phyloP scores from a whole-genome alignment of 2,329 filamentous ascomycete species.

The Chrysoporthe austroafricana region DNA sequence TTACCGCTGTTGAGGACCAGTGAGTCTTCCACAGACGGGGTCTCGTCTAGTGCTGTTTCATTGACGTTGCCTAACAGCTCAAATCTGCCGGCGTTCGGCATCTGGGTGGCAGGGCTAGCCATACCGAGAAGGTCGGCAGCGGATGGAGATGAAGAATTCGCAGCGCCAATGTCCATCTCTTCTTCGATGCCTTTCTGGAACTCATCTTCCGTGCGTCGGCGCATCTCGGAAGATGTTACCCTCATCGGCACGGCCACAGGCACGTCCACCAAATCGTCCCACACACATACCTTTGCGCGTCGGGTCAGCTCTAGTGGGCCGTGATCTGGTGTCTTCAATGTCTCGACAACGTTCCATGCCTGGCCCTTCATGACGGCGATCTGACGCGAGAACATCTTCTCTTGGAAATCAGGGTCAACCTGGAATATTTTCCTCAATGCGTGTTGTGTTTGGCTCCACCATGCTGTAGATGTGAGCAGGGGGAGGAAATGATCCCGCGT shows the following conservation, averaged over 20 bases:
- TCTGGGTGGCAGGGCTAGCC: slow-evolving; percentile 62
- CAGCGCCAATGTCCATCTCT: slow-evolving; percentile 88
- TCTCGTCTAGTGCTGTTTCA: slow-evolving; percentile 46
- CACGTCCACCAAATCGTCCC: slow-evolving; percentile 97
- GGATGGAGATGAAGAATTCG: slow-evolving; percentile 55
- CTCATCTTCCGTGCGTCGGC: slow-evolving; percentile 62
- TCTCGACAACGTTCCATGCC: slow-evolving; percentile 99
- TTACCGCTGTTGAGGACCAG: slow-evolving; percentile 22
- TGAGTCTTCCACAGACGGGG: slow-evolving; percentile 42
- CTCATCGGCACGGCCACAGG: slow-evolving; percentile 92
- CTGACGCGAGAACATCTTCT: slow-evolving; percentile 98
- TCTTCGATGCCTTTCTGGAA: slow-evolving; percentile 65
- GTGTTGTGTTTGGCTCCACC: slow-evolving; percentile 95
- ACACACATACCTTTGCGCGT: slow-evolving; percentile 89
- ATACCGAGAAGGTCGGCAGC: slow-evolving; percentile 73
- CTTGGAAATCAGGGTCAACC: slow-evolving; percentile 93
- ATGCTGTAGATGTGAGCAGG: slow-evolving; percentile 87
- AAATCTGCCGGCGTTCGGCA: slow-evolving; percentile 77
- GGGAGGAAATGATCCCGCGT: slow-evolving; percentile 96
- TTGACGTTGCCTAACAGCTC: slow-evolving; percentile 58
- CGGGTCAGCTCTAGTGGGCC: slow-evolving; percentile 92
- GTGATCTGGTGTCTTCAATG: slow-evolving; percentile 88
- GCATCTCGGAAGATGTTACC: slow-evolving; percentile 81
- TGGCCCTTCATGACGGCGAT: slow-evolving; percentile 99
- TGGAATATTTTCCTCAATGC: slow-evolving; percentile 86